Evolutionary conservation across 208 protist species (phyloP), one percentile per base, ranked within the genome.

Genomic region (Herpetomonas tarakana): DNA sequence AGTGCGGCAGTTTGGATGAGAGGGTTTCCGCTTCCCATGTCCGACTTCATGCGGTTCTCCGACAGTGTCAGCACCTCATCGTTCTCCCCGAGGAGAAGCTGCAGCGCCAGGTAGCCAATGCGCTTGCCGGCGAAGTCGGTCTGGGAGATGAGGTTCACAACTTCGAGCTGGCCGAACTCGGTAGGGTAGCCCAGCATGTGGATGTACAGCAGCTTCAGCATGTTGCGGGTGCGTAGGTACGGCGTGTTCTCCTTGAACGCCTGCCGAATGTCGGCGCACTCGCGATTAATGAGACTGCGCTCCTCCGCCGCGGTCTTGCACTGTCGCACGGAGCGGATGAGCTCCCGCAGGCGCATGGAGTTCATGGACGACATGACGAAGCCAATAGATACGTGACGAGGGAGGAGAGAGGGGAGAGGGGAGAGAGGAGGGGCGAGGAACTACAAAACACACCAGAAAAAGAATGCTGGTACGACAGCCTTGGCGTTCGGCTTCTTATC

Each of bases 101-200:
- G 86, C 4, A 98, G 71, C 7, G 96, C 92, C 0, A 99, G 81
- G 65, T 99, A 99, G 24, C 98, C 98, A 28, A 99, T 93, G 22
- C 97, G 87, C 78, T 99, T 99, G 19, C 99, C 98, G 1, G 90
- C 91, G 66, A 98, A 99, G 44, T 98, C 97, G 1, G 61, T 45
- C 29, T 95, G 93, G 9, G 96, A 89, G 6, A 99, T 73, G 7
- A 99, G 87, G 22, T 98, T 96, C 18, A 99, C 78, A 44, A 98
- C 98, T 76, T 99, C 98, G 67, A 99, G 96, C 76, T 99, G 97
- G 0, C 98, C 99, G 86, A 99, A 99, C 76, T 99, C 98, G 2
- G 99, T 91, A 2, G 99, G 95, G 76, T 99, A 99, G 18, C 99
- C 99, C 0, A 99, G 81, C 83, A 99, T 99, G 63, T 93, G 96